These are phyloP conservation scores for Cicer judaicum DNA, from an alignment of 306 rosid species.

Conservation along the genomic window DNA sequence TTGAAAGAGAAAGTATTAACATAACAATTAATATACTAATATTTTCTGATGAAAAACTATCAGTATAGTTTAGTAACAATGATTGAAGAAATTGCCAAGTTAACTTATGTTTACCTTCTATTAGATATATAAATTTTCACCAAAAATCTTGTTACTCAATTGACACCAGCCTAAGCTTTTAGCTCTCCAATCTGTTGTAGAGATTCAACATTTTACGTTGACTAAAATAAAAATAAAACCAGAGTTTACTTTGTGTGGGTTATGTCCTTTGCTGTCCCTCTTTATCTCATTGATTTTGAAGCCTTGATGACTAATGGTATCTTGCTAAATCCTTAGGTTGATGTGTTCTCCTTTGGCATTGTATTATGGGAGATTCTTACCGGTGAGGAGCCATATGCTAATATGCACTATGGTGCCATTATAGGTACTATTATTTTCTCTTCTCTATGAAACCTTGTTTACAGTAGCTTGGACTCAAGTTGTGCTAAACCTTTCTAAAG, in stretches of 20 bases:
- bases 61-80: too few species aligned
- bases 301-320: slow-evolving; percentile 24
- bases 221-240: background rate
- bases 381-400: slow-evolving; percentile 94
- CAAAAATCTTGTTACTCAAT: slow-evolving; percentile 24
- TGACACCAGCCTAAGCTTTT: background rate
- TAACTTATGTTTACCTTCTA: background rate
- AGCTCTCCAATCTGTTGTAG: slow-evolving; percentile 8
- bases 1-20: too few species aligned
- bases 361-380: slow-evolving; percentile 97
- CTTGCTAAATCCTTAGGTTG: slow-evolving; percentile 64
- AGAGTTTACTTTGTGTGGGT: background rate
- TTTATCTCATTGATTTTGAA: slow-evolving; percentile 15
- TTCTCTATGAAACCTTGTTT: slow-evolving; percentile 8
- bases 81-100: background rate
- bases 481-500: slow-evolving; percentile 27
- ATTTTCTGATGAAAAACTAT: too few species aligned
- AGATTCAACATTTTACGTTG: background rate
- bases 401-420: slow-evolving; percentile 97
- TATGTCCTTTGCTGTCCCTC: slow-evolving; percentile 32
- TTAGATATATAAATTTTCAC: slow-evolving; percentile 16
- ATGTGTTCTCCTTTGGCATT: slow-evolving; percentile 90
- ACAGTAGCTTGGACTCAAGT: slow-evolving; percentile 4
- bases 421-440: slow-evolving; percentile 60
- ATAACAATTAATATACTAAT: too few species aligned